Base-by-base conservation (phyloP, 2,329 filamentous ascomycete genomes). In the Sporothrix pallida region DNA sequence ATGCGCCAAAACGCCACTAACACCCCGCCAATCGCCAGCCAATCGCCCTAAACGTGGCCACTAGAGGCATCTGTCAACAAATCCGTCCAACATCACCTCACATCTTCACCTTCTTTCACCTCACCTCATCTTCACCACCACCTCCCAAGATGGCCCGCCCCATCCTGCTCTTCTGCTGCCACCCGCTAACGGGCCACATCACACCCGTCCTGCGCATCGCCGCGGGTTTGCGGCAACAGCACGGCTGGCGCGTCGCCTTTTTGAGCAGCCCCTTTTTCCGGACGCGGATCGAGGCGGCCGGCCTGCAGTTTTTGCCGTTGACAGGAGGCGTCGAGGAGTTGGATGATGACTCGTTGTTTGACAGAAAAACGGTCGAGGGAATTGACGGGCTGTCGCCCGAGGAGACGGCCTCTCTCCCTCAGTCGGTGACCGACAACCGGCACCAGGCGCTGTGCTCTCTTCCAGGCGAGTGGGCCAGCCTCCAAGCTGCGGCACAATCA, bases 151-250 rank as follows among this genome's bases (percentile, higher is more conserved):
- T 44, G 15, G 71, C 70, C 58, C 72, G 65, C 0, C 75, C 76
- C 0, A 26, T 68, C 2, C 74, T 83, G 70, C 78, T 83, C 20
- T 79, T 83, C 72, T 76, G 80, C 56, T 80, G 80, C 72, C 81
- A 83, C 71, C 77, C 80, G 1, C 77, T 83, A 37, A 81, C 81
- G 8, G 82, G 82, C 8, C 82, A 83, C 73, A 75, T 83, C 23
- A 79, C 79, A 0, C 82, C 82, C 0, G 75, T 81, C 54, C 72
- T 82, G 56, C 80, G 81, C 58, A 79, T 83, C 60, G 79, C 81
- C n/a, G 74, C 75, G 2, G 78, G 76, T 20, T 79, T 84, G 42
- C 75, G 20, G 26, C 3, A 71, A 46, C 63, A 76, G 20, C 79
- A 78, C 2, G 79, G 78, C 54, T 82, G 80, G 80, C 73, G 75